Conservation (phyloP, 306 rosid genomes). For the Malus sylvestris region DNA sequence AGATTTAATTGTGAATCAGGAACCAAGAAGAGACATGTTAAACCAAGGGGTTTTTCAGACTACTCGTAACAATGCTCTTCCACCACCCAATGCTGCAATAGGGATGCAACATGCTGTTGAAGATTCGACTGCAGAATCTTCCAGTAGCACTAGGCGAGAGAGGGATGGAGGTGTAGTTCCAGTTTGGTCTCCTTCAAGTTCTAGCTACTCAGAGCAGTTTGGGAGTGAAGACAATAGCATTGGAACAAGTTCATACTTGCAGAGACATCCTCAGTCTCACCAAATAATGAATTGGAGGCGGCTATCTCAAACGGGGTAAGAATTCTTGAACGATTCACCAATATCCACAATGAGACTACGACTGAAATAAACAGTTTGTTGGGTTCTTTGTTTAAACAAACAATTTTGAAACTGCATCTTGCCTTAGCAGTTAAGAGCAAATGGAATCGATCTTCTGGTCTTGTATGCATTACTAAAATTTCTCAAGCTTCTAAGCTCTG, state of each 20-base stretch:
- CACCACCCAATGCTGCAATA: slow-evolving; percentile 20
- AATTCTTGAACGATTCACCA: slow-evolving; percentile 16
- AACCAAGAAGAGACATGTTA: slow-evolving; percentile 33
- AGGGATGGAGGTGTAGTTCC: slow-evolving; percentile 86
- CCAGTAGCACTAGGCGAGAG: slow-evolving; percentile 68
- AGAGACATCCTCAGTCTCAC: slow-evolving; percentile 90
- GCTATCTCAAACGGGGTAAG: slow-evolving; percentile 89
- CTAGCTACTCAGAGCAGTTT: slow-evolving; percentile 69
- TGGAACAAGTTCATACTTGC: slow-evolving; percentile 57
- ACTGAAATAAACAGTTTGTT: neutral
- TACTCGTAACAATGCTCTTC: slow-evolving; percentile 19
- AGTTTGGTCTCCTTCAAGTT: slow-evolving; percentile 68
- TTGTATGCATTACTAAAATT: neutral
- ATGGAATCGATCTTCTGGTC: neutral
- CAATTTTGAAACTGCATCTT: neutral
- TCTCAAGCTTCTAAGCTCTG: neutral
- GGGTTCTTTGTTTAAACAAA: neutral
- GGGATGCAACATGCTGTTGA: slow-evolving; percentile 38
- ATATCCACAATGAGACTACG: neutral
- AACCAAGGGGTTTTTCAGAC: slow-evolving; percentile 33
- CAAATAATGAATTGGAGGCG: slow-evolving; percentile 74
- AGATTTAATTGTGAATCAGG: slow-evolving; percentile 37
- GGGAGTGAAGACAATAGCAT: slow-evolving; percentile 67
- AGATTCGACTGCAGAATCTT: slow-evolving; percentile 72
- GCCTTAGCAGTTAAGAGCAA: neutral